Base-by-base conservation (phyloP, 345 rosid species). In the Anastatica hierochuntica region DNA sequence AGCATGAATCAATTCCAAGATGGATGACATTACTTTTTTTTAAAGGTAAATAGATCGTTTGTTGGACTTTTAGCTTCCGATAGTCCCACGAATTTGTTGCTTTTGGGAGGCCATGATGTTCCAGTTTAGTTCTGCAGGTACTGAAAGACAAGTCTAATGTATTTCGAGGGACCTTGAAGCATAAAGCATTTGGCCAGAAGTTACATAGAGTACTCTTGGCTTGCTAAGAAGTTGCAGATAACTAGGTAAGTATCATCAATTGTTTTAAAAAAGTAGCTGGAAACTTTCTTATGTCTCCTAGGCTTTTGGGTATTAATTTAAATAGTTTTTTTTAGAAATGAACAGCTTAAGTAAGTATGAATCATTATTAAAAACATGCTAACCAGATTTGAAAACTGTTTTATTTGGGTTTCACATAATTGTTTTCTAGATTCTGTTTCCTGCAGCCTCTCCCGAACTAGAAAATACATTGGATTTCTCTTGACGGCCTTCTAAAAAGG, bases 21-120 rank as follows among this genome's bases (percentile, higher is more conserved):
- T 90, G 98, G 98, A 87, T 90, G 95, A 77, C 85, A 8, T 87
- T 90, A 62, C 84, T 90, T 72, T 87, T 96, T 7, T 72, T 92
- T 90, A 0, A 64, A 90, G 95, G 98, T 78, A 12, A 16, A 34
- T n/a, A n/a, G 23, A 34, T 51, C 26, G 0, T 41, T 34, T 21
- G 2, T 47, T 10, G n/a, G n/a, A n/a, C n/a, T n/a, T n/a, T n/a
- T n/a, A n/a, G n/a, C n/a, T n/a, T n/a, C n/a, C n/a, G n/a, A n/a
- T n/a, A n/a, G n/a, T 16, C 19, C 13, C 13, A 19, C 16, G 10
- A 15, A 49, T 43, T 10, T 7, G 27, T n/a, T 31, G 0, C n/a
- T n/a, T 24, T n/a, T 1, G 2, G 42, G n/a, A n/a, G n/a, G n/a
- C 1, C 7, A 47, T 61, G 13, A 49, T 62, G 42, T 24, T 45